A percentile compares a stretch with the other conserved stretches of the same genome.
phyloP scores from a whole-genome alignment of 768 basidiomycete species.

The Pseudohyphozyma bogoriensis region DNA sequence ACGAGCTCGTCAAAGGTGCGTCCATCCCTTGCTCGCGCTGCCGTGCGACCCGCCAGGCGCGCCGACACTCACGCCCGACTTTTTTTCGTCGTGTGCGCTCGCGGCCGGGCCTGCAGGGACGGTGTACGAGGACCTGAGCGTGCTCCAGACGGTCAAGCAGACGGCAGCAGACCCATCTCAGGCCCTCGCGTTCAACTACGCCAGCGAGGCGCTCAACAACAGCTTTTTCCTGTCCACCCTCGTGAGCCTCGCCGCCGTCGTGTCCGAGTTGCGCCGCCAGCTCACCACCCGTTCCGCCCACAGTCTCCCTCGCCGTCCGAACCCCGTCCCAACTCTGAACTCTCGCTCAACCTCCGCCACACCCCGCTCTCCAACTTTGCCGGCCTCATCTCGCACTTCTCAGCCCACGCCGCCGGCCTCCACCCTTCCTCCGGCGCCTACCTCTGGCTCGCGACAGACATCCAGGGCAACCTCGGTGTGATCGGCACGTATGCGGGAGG shows the following conservation, averaged over 20 bases:
- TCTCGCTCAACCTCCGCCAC: slow-evolving; percentile 3
- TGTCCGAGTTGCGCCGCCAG: too few species aligned
- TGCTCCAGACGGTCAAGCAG: slow-evolving; percentile 62
- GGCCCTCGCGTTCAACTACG: slow-evolving; percentile 76
- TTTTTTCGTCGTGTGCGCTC: neutral
- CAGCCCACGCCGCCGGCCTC: slow-evolving; percentile 64
- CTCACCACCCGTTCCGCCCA: neutral
- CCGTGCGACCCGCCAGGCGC: too few species aligned
- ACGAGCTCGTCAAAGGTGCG: slow-evolving; percentile 61
- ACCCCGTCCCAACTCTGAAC: neutral
- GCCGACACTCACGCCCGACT: neutral
- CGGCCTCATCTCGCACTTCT: slow-evolving; percentile 63
- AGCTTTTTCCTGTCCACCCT: slow-evolving; percentile 82
- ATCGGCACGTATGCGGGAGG: slow-evolving; percentile 81
- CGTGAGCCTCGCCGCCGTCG: slow-evolving; percentile 45
- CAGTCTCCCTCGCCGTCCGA: slow-evolving; percentile 10
- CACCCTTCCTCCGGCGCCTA: slow-evolving; percentile 51
- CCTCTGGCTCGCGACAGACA: slow-evolving; percentile 77
- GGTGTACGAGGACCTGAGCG: slow-evolving; percentile 47
- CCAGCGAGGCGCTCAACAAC: slow-evolving; percentile 85
- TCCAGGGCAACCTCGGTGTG: slow-evolving; percentile 53
- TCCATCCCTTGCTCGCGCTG: neutral
- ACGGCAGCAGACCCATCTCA: slow-evolving; percentile 52
- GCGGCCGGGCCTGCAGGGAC: slow-evolving; percentile 48
- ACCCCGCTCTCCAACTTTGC: slow-evolving; percentile 51